phyloP scores from a whole-genome alignment of 1,284 basidiomycete species.

The Apiotrichum sp. region DNA sequence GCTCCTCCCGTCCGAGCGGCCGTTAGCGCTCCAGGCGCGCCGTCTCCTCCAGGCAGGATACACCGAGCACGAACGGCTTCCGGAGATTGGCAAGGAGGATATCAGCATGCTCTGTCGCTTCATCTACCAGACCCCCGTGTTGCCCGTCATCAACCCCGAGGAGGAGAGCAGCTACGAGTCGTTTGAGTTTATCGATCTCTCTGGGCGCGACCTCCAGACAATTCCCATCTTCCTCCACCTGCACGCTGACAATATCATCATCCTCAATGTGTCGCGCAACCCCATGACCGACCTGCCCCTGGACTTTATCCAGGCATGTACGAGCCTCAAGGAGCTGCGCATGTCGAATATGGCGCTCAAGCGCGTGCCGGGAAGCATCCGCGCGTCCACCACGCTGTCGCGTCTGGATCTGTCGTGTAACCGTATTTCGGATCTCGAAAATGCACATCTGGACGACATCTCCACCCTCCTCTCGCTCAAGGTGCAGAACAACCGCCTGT shows the following conservation, averaged over 20 bases:
- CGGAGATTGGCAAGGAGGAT: conserved; percentile 74
- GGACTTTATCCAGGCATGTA: conserved; percentile 91
- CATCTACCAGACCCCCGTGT: conserved; percentile 53
- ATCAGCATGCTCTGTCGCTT: conserved; percentile 83
- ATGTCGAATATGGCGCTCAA: conserved; percentile 94
- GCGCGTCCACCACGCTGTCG: conserved; percentile 66
- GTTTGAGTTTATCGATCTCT: conserved; percentile 80
- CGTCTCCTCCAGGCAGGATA: conserved; percentile 89
- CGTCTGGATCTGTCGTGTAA: conserved; percentile 91
- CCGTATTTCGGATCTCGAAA: conserved; percentile 81
- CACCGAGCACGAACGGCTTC: conserved; percentile 71
- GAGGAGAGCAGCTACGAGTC: conserved; percentile 62
- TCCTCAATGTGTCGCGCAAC: conserved; percentile 86
- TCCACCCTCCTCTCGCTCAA: conserved; percentile 66
- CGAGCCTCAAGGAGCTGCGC: conserved; percentile 73
- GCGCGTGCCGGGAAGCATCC: conserved; percentile 78
- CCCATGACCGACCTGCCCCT: conserved; percentile 94
- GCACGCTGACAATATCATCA: conserved; percentile 78
- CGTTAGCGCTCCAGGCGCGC: conserved; percentile 75
- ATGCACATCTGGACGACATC: conserved; percentile 74
- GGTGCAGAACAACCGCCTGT: conserved; percentile 89
- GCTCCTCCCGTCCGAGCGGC: conserved; percentile 72
- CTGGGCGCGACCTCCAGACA: conserved; percentile 74
- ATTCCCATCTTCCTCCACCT: conserved; percentile 86
- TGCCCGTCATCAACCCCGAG: conserved; percentile 53